phyloP scores from a whole-genome alignment of 1,284 basidiomycete species.

The Fomitopsis palustris region DNA sequence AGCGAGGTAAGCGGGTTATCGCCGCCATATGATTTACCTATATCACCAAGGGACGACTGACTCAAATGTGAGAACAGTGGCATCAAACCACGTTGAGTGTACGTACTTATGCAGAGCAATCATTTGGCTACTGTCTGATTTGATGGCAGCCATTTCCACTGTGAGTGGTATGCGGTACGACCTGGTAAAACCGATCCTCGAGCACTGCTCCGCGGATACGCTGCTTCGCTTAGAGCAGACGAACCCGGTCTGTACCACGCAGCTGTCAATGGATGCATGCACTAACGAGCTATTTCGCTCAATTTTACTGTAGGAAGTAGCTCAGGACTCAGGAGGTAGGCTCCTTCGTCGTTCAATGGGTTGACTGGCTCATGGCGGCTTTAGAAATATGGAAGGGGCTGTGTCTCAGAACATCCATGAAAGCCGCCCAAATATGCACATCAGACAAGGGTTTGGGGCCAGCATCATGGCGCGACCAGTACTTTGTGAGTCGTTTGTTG shows the following conservation, averaged over 20 bases:
- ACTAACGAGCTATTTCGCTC: not conserved
- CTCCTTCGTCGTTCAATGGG: slow-evolving; percentile 5
- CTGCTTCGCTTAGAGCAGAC: slow-evolving; percentile 61
- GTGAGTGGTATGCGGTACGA: slow-evolving; percentile 49
- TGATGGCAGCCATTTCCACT: slow-evolving; percentile 21
- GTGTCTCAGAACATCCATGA: slow-evolving; percentile 56
- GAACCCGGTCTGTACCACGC: slow-evolving; percentile 55
- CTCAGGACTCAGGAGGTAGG: slow-evolving; percentile 55
- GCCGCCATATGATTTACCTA: not conserved
- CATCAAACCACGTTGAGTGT: slow-evolving; percentile 55
- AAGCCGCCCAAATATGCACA: slow-evolving; percentile 43
- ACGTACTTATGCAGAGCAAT: slow-evolving; percentile 4
- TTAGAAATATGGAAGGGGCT: slow-evolving; percentile 68
- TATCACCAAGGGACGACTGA: slow-evolving; percentile 10
- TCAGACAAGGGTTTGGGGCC: slow-evolving; percentile 40
- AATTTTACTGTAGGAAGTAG: slow-evolving; percentile 43
- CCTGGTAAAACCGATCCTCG: slow-evolving; percentile 66
- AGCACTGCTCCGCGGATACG: slow-evolving; percentile 66
- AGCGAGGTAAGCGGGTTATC: slow-evolving; percentile 34
- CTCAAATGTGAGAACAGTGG: slow-evolving; percentile 37
- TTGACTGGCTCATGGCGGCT: slow-evolving; percentile 12
- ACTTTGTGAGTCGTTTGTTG: slow-evolving; percentile 47
- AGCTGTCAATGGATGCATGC: not conserved
- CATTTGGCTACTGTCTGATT: not conserved
- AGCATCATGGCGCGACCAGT: slow-evolving; percentile 65